These are phyloP conservation scores for Podaxis sp. DNA, from an alignment of 768 basidiomycete genomes.

Conservation along the genomic window DNA sequence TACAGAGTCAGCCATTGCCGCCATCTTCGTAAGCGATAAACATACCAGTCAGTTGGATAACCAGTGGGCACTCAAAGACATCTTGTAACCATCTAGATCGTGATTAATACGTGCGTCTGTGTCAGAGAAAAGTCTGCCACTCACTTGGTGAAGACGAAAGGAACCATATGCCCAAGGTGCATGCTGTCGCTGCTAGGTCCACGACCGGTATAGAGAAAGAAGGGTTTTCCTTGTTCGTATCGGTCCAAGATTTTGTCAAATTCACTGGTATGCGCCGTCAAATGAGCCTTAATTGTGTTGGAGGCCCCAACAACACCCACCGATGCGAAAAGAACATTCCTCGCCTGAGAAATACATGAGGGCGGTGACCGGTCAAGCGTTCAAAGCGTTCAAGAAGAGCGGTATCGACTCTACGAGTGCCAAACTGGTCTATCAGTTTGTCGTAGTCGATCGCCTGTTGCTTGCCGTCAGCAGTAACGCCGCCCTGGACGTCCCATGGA, in stretches of 20 bases:
- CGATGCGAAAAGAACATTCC: conserved; percentile 99
- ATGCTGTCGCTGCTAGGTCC: conserved; percentile 96
- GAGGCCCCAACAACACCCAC: conserved; percentile 39
- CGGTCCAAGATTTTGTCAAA: conserved; percentile 92
- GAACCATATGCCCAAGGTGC: conserved; percentile 97
- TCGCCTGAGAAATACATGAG: conserved; percentile 85
- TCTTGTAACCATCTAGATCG: conserved; percentile 88
- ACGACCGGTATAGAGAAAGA: conserved; percentile 96
- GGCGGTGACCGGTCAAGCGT: conserved; percentile 81
- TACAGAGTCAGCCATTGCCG: not conserved
- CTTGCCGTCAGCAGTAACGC: conserved; percentile 82
- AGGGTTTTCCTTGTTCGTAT: conserved; percentile 95
- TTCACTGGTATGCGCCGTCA: conserved; percentile 54
- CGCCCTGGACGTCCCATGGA: conserved; percentile 97
- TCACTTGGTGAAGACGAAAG: conserved; percentile 96
- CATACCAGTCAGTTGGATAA: conserved; percentile 91
- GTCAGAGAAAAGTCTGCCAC: conserved; percentile 23
- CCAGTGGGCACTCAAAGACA: conserved; percentile 91
- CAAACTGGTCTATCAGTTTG: conserved; percentile 92
- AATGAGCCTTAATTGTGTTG: not conserved
- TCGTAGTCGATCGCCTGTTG: conserved; percentile 96
- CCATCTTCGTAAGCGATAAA: not conserved
- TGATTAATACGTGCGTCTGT: not conserved
- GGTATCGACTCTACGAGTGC: conserved; percentile 77
- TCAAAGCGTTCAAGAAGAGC: conserved; percentile 88